Evolutionary conservation across 257 asterid genomes (phyloP).

Genomic region (Gentiana straminea): DNA sequence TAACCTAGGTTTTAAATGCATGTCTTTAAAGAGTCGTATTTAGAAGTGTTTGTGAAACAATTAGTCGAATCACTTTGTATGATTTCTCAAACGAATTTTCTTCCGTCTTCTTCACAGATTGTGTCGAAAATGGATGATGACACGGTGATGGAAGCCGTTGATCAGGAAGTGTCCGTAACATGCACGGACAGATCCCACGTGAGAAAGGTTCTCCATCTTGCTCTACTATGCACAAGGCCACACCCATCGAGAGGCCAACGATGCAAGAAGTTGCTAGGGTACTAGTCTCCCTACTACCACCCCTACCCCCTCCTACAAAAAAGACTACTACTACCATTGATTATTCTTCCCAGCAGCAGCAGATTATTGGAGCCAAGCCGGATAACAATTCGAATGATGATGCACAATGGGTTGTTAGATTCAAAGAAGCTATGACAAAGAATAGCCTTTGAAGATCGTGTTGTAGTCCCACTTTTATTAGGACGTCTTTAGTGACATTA

Average conservation of each 20-base stretch:
- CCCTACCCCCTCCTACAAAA: conserved; percentile 18
- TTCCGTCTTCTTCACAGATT: conserved; percentile 32
- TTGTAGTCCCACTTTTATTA: no score
- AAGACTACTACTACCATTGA: conserved; percentile 13
- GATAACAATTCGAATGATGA: conserved; percentile 44
- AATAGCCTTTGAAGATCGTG: conserved; percentile 32
- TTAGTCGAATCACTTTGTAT: no score
- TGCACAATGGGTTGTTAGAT: conserved; percentile 77
- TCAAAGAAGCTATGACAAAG: conserved; percentile 78
- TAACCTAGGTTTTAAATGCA: no score
- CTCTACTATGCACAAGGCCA: conserved; percentile 73
- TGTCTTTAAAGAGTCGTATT: no score
- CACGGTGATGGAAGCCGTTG: conserved; percentile 89
- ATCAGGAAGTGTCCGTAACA: conserved; percentile 78
- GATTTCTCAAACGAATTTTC: background rate
- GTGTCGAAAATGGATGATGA: conserved; percentile 68
- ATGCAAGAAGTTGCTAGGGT: conserved; percentile 86
- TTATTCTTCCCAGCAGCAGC: conserved; percentile 33
- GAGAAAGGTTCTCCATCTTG: conserved; percentile 75
- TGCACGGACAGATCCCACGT: conserved; percentile 64
- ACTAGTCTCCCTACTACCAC: conserved; percentile 55
- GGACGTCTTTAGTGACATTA: no score
- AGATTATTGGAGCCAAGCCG: conserved; percentile 11
- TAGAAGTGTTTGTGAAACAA: no score
- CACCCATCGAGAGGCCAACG: conserved; percentile 76